Evolutionary conservation across 495 filamentous ascomycete genomes (phyloP).

Genomic region (Penicillium maclennaniae): DNA sequence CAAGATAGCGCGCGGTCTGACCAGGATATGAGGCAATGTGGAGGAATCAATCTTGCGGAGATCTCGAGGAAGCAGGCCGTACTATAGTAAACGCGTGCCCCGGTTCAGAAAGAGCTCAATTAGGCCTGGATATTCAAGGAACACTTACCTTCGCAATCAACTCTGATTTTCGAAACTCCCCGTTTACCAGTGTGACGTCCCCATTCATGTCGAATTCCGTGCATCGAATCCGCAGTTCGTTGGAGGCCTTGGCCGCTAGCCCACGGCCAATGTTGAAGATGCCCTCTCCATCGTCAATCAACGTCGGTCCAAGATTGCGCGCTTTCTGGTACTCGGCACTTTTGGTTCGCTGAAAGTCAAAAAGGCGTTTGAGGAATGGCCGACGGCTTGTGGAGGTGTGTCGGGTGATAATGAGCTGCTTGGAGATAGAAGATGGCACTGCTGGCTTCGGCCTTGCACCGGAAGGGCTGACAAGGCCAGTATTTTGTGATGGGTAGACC

Average conservation of each 20-base stretch:
- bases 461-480: conserved; percentile 3
- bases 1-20: conserved; percentile 89
- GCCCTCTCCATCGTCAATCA: conserved; percentile 39
- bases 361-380: conserved; percentile 56
- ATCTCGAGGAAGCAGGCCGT: conserved; percentile 91
- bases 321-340: conserved; percentile 22
- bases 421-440: background rate
- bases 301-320: conserved; percentile 16
- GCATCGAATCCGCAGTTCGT: conserved; percentile 80
- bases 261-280: conserved; percentile 53
- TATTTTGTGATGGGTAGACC: conserved; percentile 10
- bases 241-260: conserved; percentile 65
- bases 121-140: background rate
- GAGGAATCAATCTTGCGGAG: conserved; percentile 98
- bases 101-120: background rate
- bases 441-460: conserved; percentile 12
- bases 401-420: conserved; percentile 23
- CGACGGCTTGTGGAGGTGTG: conserved; percentile 40
- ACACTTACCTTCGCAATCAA: conserved; percentile 83
- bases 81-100: conserved; percentile 48
- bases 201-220: conserved; percentile 93
- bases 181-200: conserved; percentile 90
- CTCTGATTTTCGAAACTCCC: conserved; percentile 95
- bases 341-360: conserved; percentile 40
- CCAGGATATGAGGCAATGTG: conserved; percentile 91